Evolutionary conservation across 2,329 filamentous ascomycete species (phyloP).

Genomic region (Macrophomina pseudophaseolina): DNA sequence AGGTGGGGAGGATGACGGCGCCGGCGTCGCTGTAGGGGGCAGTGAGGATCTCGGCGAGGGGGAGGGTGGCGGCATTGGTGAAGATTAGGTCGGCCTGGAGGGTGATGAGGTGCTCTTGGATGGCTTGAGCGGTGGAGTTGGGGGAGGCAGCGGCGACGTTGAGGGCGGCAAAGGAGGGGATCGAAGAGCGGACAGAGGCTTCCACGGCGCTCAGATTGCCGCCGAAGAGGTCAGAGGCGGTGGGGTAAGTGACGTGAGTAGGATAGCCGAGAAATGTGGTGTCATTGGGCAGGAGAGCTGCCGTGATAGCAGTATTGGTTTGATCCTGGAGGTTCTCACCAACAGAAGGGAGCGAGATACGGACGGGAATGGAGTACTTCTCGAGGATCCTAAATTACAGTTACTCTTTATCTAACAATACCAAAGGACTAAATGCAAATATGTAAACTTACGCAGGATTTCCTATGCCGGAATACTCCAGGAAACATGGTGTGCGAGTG

Average conservation of each 20-base stretch:
- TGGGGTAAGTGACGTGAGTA: conserved; percentile 44
- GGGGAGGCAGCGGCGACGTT: conserved; percentile 30
- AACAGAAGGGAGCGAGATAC: conserved; percentile 35
- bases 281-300: conserved; percentile 29
- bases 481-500: conserved; percentile 27
- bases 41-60: conserved; percentile 54
- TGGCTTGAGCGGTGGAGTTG: conserved; percentile 34
- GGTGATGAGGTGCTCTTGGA: conserved; percentile 49
- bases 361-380: conserved; percentile 28
- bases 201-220: conserved; percentile 34
- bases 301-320: conserved; percentile 34
- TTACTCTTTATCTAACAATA: background rate
- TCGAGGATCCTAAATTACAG: conserved; percentile 28
- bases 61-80: conserved; percentile 44
- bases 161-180: conserved; percentile 37
- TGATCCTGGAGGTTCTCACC: conserved; percentile 45
- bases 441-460: conserved; percentile 25
- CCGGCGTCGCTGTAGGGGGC: conserved; percentile 34
- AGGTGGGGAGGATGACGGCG: conserved; percentile 43
- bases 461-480: conserved; percentile 32
- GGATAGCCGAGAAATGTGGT: conserved; percentile 46
- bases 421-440: too few species aligned
- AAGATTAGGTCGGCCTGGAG: conserved; percentile 58
- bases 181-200: conserved; percentile 33
- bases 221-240: conserved; percentile 43